Conservation (phyloP, 2,329 filamentous ascomycete genomes). For the Cladorrhinum sp. region DNA sequence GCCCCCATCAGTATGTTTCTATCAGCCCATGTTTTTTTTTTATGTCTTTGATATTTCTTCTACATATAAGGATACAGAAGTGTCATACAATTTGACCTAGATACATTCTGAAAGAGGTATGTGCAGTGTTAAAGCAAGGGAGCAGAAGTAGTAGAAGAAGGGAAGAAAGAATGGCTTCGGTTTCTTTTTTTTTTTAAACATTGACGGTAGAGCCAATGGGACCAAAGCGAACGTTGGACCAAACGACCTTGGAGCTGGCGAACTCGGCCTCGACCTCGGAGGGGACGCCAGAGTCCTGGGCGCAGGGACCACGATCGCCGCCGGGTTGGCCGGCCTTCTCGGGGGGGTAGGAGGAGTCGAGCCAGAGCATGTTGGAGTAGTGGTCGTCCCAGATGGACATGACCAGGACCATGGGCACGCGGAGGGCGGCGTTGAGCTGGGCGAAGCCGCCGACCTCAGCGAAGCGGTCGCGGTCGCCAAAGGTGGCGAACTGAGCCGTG, state of each 20-base stretch:
- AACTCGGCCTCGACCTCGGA: slow-evolving; percentile 36
- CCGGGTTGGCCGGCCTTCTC: slow-evolving; percentile 37
- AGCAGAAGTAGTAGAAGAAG: not conserved
- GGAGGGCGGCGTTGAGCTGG: slow-evolving; percentile 50
- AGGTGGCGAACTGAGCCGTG: slow-evolving; percentile 53
- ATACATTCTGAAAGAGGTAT: no score
- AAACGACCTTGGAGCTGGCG: slow-evolving; percentile 40
- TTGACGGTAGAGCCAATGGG: slow-evolving; percentile 42
- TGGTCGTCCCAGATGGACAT: slow-evolving; percentile 63
- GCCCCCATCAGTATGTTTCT: no score
- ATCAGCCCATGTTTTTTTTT: no score
- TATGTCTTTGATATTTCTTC: no score
- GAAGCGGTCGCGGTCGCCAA: slow-evolving; percentile 55
- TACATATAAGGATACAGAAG: no score
- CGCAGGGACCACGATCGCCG: slow-evolving; percentile 43
- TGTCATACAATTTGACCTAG: no score
- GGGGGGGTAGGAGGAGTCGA: slow-evolving; percentile 48
- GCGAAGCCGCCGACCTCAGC: slow-evolving; percentile 53
- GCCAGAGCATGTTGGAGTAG: slow-evolving; percentile 69
- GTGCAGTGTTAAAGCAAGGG: not conserved
- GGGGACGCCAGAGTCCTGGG: slow-evolving; percentile 39
- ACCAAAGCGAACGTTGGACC: slow-evolving; percentile 48
- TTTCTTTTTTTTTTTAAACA: slow-evolving; percentile 17
- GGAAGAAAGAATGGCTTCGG: not conserved
- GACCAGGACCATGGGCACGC: slow-evolving; percentile 46